These are phyloP conservation scores for Lentinula lateritia DNA, from an alignment of 768 basidiomycete species.

Conservation along the genomic window DNA sequence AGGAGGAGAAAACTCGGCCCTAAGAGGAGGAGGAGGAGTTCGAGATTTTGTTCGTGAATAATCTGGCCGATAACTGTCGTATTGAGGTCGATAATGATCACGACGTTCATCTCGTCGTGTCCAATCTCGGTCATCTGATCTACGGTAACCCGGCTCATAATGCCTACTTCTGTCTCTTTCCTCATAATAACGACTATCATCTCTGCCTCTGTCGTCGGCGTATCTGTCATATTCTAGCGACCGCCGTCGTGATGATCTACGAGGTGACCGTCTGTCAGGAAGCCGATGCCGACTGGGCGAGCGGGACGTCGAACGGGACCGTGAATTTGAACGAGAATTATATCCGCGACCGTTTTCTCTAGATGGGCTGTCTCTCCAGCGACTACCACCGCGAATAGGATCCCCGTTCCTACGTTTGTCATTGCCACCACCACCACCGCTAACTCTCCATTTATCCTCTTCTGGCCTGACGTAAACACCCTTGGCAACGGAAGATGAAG, in stretches of 20 bases:
- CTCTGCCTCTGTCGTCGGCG: slow-evolving; percentile 3
- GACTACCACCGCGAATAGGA: not conserved
- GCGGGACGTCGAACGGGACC: slow-evolving; percentile 35
- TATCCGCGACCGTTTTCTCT: slow-evolving; percentile 26
- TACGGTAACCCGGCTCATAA: slow-evolving; percentile 15
- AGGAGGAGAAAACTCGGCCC: not conserved
- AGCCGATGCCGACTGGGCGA: slow-evolving; percentile 28
- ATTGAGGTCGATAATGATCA: slow-evolving; percentile 16
- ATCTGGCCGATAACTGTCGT: slow-evolving; percentile 8
- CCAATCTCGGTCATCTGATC: slow-evolving; percentile 29
- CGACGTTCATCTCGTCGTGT: slow-evolving; percentile 23
- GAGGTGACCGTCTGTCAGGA: slow-evolving; percentile 22
- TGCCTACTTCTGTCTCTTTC: slow-evolving; percentile 24
- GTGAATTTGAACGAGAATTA: slow-evolving; percentile 18
- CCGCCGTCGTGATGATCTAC: slow-evolving; percentile 19
- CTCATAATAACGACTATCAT: not conserved
- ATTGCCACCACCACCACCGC: slow-evolving; percentile 24
- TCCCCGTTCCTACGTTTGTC: slow-evolving; percentile 29
- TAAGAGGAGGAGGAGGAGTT: not conserved
- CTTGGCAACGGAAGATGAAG: not conserved
- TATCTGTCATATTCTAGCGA: not conserved
- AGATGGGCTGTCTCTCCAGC: slow-evolving; percentile 21
- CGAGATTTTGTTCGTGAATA: not conserved
- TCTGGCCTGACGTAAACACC: slow-evolving; percentile 36
- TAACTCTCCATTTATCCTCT: slow-evolving; percentile 30